These are phyloP conservation scores for Wickerhamiella lipophila DNA, from an alignment of 805 yeast species.

Conservation along the genomic window DNA sequence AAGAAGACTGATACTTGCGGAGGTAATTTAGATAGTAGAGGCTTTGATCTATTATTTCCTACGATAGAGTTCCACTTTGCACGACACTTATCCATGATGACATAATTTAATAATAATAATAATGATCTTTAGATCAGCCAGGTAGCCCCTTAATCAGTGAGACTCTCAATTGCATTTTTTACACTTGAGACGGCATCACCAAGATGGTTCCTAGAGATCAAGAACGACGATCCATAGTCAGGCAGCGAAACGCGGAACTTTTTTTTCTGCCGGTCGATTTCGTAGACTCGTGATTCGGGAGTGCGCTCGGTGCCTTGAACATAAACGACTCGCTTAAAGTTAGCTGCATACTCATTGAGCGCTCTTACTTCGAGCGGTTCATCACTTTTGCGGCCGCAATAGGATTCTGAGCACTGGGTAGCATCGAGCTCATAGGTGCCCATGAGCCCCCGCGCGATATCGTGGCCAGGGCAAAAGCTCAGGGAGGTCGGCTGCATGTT, in stretches of 20 bases:
- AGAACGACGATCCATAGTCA: conserved; percentile 11
- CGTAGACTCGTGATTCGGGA: conserved; percentile 1
- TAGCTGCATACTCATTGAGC: conserved; percentile 7
- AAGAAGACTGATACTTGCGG: conserved; percentile 16
- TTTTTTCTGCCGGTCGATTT: neutral
- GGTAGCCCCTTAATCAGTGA: too few relatives aligned
- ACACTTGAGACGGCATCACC: neutral
- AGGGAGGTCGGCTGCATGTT: conserved; percentile 64
- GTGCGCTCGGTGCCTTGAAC: conserved; percentile 7
- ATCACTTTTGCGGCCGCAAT: conserved; percentile 54
- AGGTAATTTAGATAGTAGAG: conserved; percentile 13
- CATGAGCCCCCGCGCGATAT: conserved; percentile 71
- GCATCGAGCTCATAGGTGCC: conserved; percentile 47
- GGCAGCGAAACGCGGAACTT: conserved; percentile 7
- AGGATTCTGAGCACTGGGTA: conserved; percentile 68
- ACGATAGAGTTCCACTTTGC: neutral
- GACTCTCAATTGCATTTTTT: neutral
- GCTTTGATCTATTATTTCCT: conserved; percentile 9
- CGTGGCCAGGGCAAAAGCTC: conserved; percentile 66
- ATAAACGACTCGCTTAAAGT: neutral
- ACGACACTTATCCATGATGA: neutral
- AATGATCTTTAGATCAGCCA: too few relatives aligned
- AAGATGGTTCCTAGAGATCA: conserved; percentile 3
- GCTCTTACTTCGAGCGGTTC: conserved; percentile 33
- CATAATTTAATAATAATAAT: neutral